A percentile compares a stretch with the other conserved stretches of the same genome.
Evolutionary conservation across 305 asterid genomes (phyloP).

Genomic region (Plantago lanceolata): DNA sequence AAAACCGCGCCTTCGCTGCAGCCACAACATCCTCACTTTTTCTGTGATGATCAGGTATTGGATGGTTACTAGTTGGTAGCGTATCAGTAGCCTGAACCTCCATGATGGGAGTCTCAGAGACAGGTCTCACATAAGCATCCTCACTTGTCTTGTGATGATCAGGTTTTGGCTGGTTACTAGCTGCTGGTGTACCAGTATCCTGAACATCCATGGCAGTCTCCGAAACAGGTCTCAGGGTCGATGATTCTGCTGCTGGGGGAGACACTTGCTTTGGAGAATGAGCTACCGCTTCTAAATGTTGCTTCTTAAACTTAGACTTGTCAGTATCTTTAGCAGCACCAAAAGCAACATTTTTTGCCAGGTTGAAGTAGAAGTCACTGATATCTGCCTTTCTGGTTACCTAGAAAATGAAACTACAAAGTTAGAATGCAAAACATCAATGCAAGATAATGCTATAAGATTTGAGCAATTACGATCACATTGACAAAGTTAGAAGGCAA

Average conservation of each 20-base stretch:
- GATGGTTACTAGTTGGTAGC: constrained; percentile 36
- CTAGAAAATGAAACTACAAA: constrained; percentile 31
- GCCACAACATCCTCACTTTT: constrained; percentile 57
- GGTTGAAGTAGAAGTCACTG: constrained; percentile 73
- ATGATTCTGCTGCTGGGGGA: constrained; percentile 35
- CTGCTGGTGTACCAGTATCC: constrained; percentile 24
- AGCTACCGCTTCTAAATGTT: constrained; percentile 28
- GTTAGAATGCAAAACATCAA: constrained; percentile 5
- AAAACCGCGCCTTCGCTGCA: constrained; percentile 65
- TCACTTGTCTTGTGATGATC: constrained; percentile 51
- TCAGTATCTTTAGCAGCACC: constrained; percentile 62
- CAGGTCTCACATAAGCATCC: constrained; percentile 44
- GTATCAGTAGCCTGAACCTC: constrained; percentile 28
- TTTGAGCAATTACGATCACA: too few species aligned
- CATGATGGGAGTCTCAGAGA: constrained; percentile 29
- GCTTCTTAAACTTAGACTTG: constrained; percentile 37
- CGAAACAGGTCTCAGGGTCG: constrained; percentile 37
- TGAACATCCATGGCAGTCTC: constrained; percentile 32
- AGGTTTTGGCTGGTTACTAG: constrained; percentile 36
- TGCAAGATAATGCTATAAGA: neutral
- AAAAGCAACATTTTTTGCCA: constrained; percentile 69
- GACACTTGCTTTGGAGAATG: constrained; percentile 34
- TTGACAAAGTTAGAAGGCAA: constrained; percentile 6
- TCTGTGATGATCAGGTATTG: constrained; percentile 45
- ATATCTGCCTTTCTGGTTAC: constrained; percentile 81